These are phyloP conservation scores for Metschnikowia lochheadii DNA, from an alignment of 805 yeast species.

Conservation along the genomic window DNA sequence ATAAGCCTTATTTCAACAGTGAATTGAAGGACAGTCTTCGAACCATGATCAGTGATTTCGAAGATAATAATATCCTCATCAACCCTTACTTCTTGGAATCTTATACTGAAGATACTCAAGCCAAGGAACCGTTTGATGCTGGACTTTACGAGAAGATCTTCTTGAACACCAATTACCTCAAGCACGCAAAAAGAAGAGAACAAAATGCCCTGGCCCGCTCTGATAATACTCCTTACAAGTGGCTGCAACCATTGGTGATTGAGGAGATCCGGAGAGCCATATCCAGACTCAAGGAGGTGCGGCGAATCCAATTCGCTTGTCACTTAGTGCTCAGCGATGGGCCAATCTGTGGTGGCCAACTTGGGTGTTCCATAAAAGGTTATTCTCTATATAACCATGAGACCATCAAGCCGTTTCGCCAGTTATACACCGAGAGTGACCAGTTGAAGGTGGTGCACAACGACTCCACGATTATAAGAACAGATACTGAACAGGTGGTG, in stretches of 20 bases:
- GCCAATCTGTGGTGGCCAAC: slow-evolving; percentile 27
- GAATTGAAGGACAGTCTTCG: slow-evolving; percentile 48
- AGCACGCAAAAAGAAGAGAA: neutral
- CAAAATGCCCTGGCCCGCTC: slow-evolving; percentile 1
- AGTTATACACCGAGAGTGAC: slow-evolving; percentile 53
- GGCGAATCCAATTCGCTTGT: slow-evolving; percentile 59
- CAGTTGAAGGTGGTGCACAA: slow-evolving; percentile 47
- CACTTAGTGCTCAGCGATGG: slow-evolving; percentile 54
- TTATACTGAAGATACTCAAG: slow-evolving; percentile 2
- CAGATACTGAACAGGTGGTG: slow-evolving; percentile 19
- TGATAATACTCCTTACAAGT: slow-evolving; percentile 5
- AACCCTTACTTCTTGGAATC: slow-evolving; percentile 56
- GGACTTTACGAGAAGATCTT: slow-evolving; percentile 54
- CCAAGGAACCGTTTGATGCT: slow-evolving; percentile 29
- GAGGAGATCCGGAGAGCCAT: slow-evolving; percentile 45
- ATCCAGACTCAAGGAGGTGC: slow-evolving; percentile 55
- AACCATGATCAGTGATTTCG: slow-evolving; percentile 56
- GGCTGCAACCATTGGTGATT: slow-evolving; percentile 12
- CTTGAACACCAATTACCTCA: slow-evolving; percentile 44
- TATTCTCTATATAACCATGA: slow-evolving; percentile 59
- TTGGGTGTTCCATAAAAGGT: slow-evolving; percentile 69
- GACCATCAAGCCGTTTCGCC: slow-evolving; percentile 44
- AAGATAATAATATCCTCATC: slow-evolving; percentile 49
- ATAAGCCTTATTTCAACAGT: slow-evolving; percentile 51
- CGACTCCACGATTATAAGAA: slow-evolving; percentile 8